These are phyloP conservation scores for Microbotryum violaceum DNA, from an alignment of 1,284 basidiomycete genomes.

Conservation along the genomic window DNA sequence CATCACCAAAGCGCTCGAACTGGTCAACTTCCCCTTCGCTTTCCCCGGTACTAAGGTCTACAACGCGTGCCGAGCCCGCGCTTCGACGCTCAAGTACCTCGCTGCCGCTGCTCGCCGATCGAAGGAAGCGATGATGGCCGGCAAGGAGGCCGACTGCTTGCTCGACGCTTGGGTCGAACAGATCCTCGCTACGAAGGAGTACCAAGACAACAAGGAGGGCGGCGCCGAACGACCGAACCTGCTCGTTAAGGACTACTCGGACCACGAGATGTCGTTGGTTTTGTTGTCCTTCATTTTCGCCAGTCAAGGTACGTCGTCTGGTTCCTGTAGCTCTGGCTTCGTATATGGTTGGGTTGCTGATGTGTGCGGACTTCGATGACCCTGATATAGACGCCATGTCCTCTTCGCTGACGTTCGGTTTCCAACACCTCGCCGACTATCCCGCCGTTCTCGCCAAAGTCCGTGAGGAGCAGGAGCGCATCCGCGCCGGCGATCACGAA, in stretches of 20 bases:
- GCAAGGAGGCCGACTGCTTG: constrained; percentile 77
- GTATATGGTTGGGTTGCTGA: not conserved
- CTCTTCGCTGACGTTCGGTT: constrained; percentile 66
- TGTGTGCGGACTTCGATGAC: not conserved
- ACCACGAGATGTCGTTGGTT: constrained; percentile 91
- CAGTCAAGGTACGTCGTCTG: constrained; percentile 52
- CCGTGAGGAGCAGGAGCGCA: constrained; percentile 78
- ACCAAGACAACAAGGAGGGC: constrained; percentile 42
- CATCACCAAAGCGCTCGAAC: constrained; percentile 88
- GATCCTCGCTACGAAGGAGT: constrained; percentile 53
- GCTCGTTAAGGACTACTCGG: constrained; percentile 66
- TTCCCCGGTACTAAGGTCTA: constrained; percentile 94
- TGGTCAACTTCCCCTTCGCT: constrained; percentile 96
- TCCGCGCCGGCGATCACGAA: constrained; percentile 71
- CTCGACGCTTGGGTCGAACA: constrained; percentile 85
- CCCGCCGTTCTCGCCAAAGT: constrained; percentile 85
- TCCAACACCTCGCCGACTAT: constrained; percentile 91
- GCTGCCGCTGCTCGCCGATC: constrained; percentile 53
- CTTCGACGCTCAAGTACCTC: constrained; percentile 67
- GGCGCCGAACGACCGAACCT: constrained; percentile 58
- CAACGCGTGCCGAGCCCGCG: constrained; percentile 87
- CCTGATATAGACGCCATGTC: constrained; percentile 77
- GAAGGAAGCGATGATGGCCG: constrained; percentile 76
- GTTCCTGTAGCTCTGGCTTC: not conserved
- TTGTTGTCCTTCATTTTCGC: constrained; percentile 91